phyloP scores from a whole-genome alignment of 1,284 basidiomycete species.

The Tilletia caries region DNA sequence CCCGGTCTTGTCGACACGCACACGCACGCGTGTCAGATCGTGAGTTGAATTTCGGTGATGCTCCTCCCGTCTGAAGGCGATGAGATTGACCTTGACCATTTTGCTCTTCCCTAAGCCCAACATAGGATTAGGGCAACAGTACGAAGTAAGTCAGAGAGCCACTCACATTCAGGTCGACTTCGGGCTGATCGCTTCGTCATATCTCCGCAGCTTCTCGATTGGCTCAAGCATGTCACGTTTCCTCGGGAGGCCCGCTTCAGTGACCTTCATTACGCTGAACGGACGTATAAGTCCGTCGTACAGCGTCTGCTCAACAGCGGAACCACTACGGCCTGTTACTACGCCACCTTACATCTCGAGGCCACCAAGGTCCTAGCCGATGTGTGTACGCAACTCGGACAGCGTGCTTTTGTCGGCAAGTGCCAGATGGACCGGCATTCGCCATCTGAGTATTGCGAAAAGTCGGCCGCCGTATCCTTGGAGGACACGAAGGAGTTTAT shows the following conservation, averaged over 20 bases:
- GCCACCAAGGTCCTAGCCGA: constrained; percentile 77
- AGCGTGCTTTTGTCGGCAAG: constrained; percentile 83
- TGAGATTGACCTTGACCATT: constrained; percentile 34
- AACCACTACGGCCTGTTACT: constrained; percentile 91
- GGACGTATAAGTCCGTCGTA: constrained; percentile 72
- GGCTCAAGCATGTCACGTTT: constrained; percentile 82
- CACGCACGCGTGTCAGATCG: constrained; percentile 56
- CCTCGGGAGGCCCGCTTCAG: constrained; percentile 78
- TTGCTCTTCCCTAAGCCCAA: constrained; percentile 68
- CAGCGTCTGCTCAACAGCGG: constrained; percentile 65
- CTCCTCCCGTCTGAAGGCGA: constrained; percentile 27
- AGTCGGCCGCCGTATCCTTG: constrained; percentile 39
- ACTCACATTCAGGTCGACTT: not conserved
- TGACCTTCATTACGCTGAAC: constrained; percentile 69
- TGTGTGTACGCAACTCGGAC: constrained; percentile 68
- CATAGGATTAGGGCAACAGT: constrained; percentile 60
- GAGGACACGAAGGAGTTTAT: constrained; percentile 46
- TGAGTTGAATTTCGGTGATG: constrained; percentile 57
- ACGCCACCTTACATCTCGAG: constrained; percentile 76
- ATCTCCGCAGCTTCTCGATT: constrained; percentile 67
- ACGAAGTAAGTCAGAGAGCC: constrained; percentile 52
- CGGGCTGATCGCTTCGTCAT: not conserved
- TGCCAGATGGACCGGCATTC: constrained; percentile 87
- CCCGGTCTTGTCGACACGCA: constrained; percentile 90
- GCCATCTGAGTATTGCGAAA: constrained; percentile 70